Base-by-base conservation (phyloP, 768 basidiomycete species). In the Boletellus ananas region DNA sequence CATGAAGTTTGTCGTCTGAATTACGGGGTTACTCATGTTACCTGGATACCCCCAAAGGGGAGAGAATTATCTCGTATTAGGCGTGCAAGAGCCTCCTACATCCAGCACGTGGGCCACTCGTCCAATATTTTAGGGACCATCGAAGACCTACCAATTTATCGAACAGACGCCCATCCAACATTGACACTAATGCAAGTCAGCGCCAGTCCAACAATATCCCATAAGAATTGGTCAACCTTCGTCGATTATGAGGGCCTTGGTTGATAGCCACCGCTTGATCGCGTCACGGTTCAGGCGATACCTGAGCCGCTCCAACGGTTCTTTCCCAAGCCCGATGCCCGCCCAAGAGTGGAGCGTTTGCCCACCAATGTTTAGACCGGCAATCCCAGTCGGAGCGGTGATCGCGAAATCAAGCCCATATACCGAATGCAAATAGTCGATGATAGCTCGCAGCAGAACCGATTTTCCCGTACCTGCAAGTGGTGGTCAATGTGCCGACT, bases 1-100 rank as follows among this genome's bases (percentile, higher is more conserved):
- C 7, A 47, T 59, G 47, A 55, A 33, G 20, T 59, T 41, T 43
- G 31, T 6, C 23, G 12, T 21, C 27, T 34, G 34, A 5, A 45
- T 20, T n/a, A 49, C 11, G 8, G 5, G 11, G 20, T 5, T 23
- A 11, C 14, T 17, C 16, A 47, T 44, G 47, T 16, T 43, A 78
- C 80, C 68, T 87, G 86, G 17, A 88, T 81, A 1, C 85, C 85
- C 6, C 85, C 86, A 54, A 86, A 87, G 1, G 85, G 85, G 27
- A 56, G 57, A 1, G 23, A 1, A 14, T 67, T 68, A 2, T 69
- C 51, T 27, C 83, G 74, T 13, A 87, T 59, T 16, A 58, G 57
- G 20, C 66, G 58, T 10, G 73, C 81, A 27, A 82, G 68, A 25
- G 69, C 54, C 40, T 62, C 64, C 68, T 72, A 50, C 2, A 43